Base-by-base conservation (phyloP, 345 rosid species). In the Euphorbia peplus region DNA sequence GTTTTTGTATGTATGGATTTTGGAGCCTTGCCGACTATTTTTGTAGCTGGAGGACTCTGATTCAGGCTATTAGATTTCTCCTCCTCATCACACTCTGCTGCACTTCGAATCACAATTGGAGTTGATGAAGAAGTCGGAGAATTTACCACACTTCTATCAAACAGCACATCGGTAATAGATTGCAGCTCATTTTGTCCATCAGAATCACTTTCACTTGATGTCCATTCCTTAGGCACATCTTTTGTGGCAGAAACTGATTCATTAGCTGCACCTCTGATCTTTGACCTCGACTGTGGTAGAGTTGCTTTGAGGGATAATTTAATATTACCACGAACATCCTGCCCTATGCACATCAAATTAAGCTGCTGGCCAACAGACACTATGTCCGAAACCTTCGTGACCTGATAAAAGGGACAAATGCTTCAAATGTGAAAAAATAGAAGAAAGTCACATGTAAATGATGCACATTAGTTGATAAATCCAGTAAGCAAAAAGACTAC, bases 301-400 rank as follows among this genome's bases (percentile, higher is more conserved):
- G 79, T 74, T 67, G 93, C 87, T 79, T 86, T 93, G 70, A 80
- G 93, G 68, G 99, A 93, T 58, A 93, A 68, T 75, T 91, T 93
- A 68, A 93, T 88, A 80, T 93, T 91, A 70, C 99, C 99, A 52
- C 96, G 96, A 54, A 93, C 95, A 80, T 93, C 99, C 63, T 83
- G 93, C 58, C 89, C 97, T 51, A 91, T 87, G 81, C 99, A 95
- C 95, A 70, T 84, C 82, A 86, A 68, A 60, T 91, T 81, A 71
- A 95, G 79, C 77, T 82, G 82, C 88, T 91, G 86, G 68, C 97
- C 97, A 41, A 88, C 76, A 57, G 86, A 77, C 70, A 95, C 76
- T 56, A 87, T 83, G 71, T 95, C 99, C 67, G 96, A 84, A 75
- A 95, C 83, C 66, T 84, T 87, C 47, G 91, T 57, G 28, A 90